Evolutionary conservation across 768 basidiomycete genomes (phyloP).

Genomic region (Leccinum subtestaceum): DNA sequence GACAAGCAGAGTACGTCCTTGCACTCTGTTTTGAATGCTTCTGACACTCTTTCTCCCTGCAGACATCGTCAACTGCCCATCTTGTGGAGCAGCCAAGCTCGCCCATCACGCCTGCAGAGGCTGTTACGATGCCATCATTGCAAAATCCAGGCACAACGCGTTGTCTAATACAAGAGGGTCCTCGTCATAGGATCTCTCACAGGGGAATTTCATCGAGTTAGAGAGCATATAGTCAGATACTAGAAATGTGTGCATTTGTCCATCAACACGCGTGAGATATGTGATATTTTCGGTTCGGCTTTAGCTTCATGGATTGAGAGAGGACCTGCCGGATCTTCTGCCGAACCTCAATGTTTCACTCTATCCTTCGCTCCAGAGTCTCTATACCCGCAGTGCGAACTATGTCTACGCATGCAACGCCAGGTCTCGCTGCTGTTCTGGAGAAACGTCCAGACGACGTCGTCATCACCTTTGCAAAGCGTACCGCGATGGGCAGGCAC

Average conservation of each 20-base stretch:
- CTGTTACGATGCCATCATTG: conserved; percentile 53
- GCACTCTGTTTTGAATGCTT: not conserved
- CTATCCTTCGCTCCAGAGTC: conserved; percentile 13
- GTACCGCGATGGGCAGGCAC: conserved; percentile 84
- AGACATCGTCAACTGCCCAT: conserved; percentile 93
- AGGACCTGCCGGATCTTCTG: conserved; percentile 3
- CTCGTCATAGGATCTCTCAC: not conserved
- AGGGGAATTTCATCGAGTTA: not conserved
- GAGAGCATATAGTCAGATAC: not conserved
- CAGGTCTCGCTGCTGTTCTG: conserved; percentile 52
- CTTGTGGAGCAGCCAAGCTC: conserved; percentile 84
- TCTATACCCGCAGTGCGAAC: conserved; percentile 18
- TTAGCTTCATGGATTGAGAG: not conserved
- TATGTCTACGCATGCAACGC: conserved; percentile 34
- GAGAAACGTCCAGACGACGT: conserved; percentile 80
- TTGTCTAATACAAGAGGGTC: conserved; percentile 1
- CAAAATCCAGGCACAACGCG: conserved; percentile 18
- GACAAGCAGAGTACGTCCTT: conserved; percentile 75
- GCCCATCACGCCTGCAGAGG: conserved; percentile 83
- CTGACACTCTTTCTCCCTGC: conserved; percentile 4
- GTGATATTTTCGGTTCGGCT: too few species aligned
- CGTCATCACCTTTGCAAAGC: conserved; percentile 85
- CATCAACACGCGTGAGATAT: conserved; percentile 1
- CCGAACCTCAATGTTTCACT: conserved; percentile 15
- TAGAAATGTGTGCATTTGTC: not conserved